Percentiles rank a stretch among this genome's conserved stretches.
phyloP scores from a whole-genome alignment of 2,329 filamentous ascomycete genomes.

The Pseudocercospora pini-densiflorae region DNA sequence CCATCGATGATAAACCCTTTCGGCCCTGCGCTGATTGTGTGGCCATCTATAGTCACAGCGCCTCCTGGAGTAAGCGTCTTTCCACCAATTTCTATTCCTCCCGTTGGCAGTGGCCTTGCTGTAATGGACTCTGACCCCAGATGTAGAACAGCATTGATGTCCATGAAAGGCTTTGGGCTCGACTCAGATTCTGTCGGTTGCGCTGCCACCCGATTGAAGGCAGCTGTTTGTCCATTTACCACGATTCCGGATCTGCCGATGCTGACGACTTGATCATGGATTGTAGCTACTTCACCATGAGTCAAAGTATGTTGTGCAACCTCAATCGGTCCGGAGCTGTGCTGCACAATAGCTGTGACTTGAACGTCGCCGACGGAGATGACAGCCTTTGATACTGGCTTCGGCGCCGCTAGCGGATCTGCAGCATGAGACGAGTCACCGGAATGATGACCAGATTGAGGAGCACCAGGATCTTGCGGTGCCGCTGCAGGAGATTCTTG shows the following conservation, averaged over 20 bases:
- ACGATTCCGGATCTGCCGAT: constrained; percentile 1
- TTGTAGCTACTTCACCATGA: background rate
- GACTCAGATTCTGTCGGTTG: background rate
- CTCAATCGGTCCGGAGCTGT: background rate
- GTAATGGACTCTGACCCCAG: background rate
- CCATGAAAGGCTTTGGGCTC: background rate
- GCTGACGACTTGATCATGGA: background rate
- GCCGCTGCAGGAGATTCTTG: background rate
- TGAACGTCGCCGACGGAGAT: background rate
- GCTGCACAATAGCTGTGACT: background rate
- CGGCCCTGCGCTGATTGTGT: background rate
- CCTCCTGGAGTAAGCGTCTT: background rate
- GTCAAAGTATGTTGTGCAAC: background rate
- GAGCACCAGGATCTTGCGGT: background rate
- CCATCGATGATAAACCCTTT: background rate
- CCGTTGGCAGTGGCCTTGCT: background rate
- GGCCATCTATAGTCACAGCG: background rate
- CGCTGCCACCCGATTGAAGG: background rate
- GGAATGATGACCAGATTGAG: background rate
- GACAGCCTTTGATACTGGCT: background rate
- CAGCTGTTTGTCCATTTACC: constrained; percentile 7
- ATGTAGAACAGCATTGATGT: background rate
- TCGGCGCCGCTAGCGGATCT: background rate
- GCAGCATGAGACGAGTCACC: background rate
- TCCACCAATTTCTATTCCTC: background rate